A percentile compares a stretch with the other conserved stretches of the same genome.
Conservation (phyloP, 352 stramenopile species). For the Phytophthora agathidicida region DNA sequence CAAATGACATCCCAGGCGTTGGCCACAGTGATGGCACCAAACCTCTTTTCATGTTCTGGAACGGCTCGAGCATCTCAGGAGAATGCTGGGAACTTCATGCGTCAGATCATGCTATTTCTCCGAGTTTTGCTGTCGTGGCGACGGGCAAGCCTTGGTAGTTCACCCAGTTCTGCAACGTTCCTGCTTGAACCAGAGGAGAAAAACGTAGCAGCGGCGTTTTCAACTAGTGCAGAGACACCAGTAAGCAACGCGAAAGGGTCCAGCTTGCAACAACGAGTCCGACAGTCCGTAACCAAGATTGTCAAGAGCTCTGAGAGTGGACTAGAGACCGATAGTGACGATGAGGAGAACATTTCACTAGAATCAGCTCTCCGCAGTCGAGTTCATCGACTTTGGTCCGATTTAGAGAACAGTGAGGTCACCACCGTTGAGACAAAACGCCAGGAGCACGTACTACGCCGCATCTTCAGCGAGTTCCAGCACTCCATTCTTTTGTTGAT, state of each 20-base stretch:
- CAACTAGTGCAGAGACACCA: neutral
- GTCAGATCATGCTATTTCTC: slow-evolving; percentile 44
- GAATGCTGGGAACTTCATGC: slow-evolving; percentile 28
- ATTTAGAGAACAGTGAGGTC: slow-evolving; percentile 33
- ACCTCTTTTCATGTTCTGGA: slow-evolving; percentile 44
- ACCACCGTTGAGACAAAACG: slow-evolving; percentile 25
- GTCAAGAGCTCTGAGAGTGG: slow-evolving; percentile 7
- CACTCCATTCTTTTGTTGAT: slow-evolving; percentile 37
- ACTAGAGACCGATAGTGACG: slow-evolving; percentile 1
- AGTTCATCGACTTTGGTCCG: slow-evolving; percentile 33
- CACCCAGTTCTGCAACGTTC: slow-evolving; percentile 1
- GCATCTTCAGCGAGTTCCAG: slow-evolving; percentile 37
- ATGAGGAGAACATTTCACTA: slow-evolving; percentile 23
- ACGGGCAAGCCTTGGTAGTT: slow-evolving; percentile 20
- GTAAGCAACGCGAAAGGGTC: neutral
- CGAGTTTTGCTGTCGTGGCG: slow-evolving; percentile 49
- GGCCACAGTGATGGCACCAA: slow-evolving; percentile 63
- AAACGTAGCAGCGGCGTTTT: slow-evolving; percentile 18
- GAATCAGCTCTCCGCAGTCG: slow-evolving; percentile 22
- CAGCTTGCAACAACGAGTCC: slow-evolving; percentile 17
- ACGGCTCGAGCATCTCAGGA: slow-evolving; percentile 14
- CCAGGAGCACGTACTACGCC: slow-evolving; percentile 18
- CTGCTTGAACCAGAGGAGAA: slow-evolving; percentile 33
- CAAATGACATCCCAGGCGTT: slow-evolving; percentile 60
- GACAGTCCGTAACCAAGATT: slow-evolving; percentile 26